phyloP scores from a whole-genome alignment of 768 basidiomycete species.

The Mycena rosella region DNA sequence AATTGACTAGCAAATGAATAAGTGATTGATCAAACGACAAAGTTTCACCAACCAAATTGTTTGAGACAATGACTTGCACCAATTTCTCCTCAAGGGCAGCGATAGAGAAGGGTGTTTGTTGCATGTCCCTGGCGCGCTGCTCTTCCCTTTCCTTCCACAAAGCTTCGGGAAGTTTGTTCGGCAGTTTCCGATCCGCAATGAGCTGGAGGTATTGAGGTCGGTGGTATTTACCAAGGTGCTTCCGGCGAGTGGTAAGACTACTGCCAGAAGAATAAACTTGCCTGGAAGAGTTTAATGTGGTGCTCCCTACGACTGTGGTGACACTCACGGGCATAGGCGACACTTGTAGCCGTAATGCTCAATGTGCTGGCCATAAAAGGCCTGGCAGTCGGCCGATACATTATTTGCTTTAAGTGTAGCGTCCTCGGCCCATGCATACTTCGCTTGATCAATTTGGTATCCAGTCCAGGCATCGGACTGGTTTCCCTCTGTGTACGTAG shows the following conservation, averaged over 20 bases:
- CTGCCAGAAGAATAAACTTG: constrained; percentile 15
- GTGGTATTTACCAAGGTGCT: constrained; percentile 19
- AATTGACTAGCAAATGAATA: constrained; percentile 39
- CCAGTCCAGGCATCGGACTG: constrained; percentile 16
- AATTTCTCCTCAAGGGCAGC: constrained; percentile 17
- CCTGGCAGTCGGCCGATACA: constrained; percentile 20
- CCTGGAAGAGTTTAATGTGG: constrained; percentile 16
- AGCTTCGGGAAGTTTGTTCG: constrained; percentile 21
- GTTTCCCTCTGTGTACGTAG: constrained; percentile 11
- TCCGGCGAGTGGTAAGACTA: constrained; percentile 22
- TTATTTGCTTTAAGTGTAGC: constrained; percentile 12
- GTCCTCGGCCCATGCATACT: constrained; percentile 21
- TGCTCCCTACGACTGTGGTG: constrained; percentile 10
- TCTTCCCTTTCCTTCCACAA: constrained; percentile 14
- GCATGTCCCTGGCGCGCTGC: constrained; percentile 22
- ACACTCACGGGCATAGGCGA: constrained; percentile 19
- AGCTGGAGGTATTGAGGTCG: constrained; percentile 6
- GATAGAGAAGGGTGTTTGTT: constrained; percentile 19
- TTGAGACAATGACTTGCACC: constrained; percentile 20
- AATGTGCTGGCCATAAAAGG: constrained; percentile 17
- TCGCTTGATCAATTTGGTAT: constrained; percentile 14
- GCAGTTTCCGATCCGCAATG: constrained; percentile 11
- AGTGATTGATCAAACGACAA: constrained; percentile 14
- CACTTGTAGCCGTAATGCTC: constrained; percentile 23
- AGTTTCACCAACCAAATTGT: constrained; percentile 16